Conservation (phyloP, 75 land plant genomes). For the Selaginella moellendorffii region DNA sequence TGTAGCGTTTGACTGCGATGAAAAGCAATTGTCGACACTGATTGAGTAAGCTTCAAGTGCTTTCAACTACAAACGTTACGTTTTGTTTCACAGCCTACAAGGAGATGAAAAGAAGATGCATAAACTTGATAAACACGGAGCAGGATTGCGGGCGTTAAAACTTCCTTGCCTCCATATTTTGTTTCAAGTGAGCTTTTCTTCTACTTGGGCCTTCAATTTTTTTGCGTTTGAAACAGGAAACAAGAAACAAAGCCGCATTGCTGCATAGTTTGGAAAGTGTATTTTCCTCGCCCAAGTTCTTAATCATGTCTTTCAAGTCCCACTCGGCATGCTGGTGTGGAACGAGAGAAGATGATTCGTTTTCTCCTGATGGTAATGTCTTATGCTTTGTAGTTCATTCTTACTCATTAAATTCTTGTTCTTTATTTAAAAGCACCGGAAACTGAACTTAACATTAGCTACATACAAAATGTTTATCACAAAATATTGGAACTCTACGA, state of each 20-base stretch:
- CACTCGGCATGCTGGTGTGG: conserved; percentile 16
- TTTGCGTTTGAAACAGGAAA: conserved; percentile 8
- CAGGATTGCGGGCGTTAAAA: not conserved
- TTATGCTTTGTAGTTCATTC: not conserved
- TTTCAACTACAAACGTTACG: not conserved
- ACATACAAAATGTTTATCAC: conserved; percentile 24
- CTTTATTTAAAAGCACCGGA: conserved; percentile 4
- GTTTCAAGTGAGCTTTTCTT: not conserved
- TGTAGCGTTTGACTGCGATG: conserved; percentile 1
- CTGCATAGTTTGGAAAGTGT: conserved; percentile 28
- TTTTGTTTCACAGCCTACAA: too few species aligned
- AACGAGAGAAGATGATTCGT: not conserved
- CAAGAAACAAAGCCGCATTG: conserved; percentile 19
- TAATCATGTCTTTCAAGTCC: conserved; percentile 25
- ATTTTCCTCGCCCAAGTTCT: conserved; percentile 31
- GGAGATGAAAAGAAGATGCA: not conserved
- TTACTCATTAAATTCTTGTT: not conserved
- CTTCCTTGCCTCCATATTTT: not conserved
- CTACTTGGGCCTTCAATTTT: not conserved
- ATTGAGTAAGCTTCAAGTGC: too few species aligned
- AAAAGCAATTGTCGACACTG: too few species aligned
- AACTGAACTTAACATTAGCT: conserved; percentile 23
- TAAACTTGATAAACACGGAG: not conserved
- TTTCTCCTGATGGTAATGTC: not conserved
- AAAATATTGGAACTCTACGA: conserved; percentile 25